Conservation (phyloP, 1,139 yeast species). For the Geotrichum candidum region DNA sequence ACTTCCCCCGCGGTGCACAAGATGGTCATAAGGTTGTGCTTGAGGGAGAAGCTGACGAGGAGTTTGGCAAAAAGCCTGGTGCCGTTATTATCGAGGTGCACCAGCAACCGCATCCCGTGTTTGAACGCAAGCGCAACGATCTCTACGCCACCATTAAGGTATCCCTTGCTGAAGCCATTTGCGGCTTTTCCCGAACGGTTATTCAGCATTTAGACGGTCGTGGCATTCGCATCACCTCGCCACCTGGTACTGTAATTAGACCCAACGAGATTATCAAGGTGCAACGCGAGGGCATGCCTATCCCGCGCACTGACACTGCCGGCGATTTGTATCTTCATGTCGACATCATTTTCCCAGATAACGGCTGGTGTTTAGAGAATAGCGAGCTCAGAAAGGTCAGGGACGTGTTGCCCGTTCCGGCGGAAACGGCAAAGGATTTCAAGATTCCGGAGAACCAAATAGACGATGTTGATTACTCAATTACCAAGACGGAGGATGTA, state of each 20-base stretch:
- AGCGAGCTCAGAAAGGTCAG: conserved; percentile 26
- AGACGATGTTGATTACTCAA: conserved; percentile 19
- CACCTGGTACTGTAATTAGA: conserved; percentile 59
- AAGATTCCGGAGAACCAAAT: conserved; percentile 17
- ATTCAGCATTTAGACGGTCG: conserved; percentile 81
- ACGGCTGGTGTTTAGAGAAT: conserved; percentile 36
- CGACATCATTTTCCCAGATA: conserved; percentile 75
- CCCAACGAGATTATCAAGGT: conserved; percentile 71
- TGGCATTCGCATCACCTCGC: conserved; percentile 58
- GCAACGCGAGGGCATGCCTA: conserved; percentile 83
- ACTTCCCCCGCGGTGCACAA: conserved; percentile 63
- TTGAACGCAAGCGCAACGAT: conserved; percentile 59
- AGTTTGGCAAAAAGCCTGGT: conserved; percentile 63
- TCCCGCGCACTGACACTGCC: conserved; percentile 39
- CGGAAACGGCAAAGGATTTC: conserved; percentile 7
- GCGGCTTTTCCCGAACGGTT: conserved; percentile 68
- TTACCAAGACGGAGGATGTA: conserved; percentile 11
- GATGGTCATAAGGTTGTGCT: conserved; percentile 58
- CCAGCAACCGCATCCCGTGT: conserved; percentile 42
- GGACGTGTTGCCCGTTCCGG: conserved; percentile 25
- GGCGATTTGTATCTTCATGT: conserved; percentile 75
- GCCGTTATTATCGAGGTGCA: conserved; percentile 62
- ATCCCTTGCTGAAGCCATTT: conserved; percentile 71
- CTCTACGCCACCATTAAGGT: conserved; percentile 55
- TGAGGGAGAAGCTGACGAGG: conserved; percentile 71